Evolutionary conservation across 495 filamentous ascomycete species (phyloP).

Genomic region (Podospora comata): DNA sequence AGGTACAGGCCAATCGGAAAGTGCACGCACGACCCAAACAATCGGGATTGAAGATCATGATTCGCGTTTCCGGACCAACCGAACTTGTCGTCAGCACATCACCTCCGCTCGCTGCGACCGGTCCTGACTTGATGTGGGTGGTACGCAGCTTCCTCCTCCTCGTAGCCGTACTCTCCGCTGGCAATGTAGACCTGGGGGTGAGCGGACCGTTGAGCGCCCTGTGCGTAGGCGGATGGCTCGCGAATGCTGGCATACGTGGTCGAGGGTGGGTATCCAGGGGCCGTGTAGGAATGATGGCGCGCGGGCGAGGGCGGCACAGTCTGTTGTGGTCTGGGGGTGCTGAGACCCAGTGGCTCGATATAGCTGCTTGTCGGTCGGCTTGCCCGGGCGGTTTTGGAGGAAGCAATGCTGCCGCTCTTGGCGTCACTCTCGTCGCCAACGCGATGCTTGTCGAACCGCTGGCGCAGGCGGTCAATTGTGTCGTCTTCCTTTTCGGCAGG

Average conservation of each 20-base stretch:
- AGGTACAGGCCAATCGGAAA: conserved; percentile 29
- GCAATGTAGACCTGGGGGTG: conserved; percentile 31
- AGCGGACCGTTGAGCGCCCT: conserved; percentile 16
- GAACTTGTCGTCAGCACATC: conserved; percentile 15
- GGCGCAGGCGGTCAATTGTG: conserved; percentile 31
- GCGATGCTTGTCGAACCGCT: conserved; percentile 25
- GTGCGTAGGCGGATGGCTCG: conserved; percentile 17
- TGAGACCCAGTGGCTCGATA: conserved; percentile 36
- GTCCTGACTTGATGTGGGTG: conserved; percentile 21
- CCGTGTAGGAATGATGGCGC: conserved; percentile 20
- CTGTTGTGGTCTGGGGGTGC: conserved; percentile 26
- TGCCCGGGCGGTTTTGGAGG: conserved; percentile 21
- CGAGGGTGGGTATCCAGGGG: conserved; percentile 18
- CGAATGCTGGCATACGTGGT: conserved; percentile 24
- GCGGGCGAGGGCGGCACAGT: conserved; percentile 22
- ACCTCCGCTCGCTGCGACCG: conserved; percentile 10
- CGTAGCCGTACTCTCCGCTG: conserved; percentile 13
- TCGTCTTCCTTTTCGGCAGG: conserved; percentile 16
- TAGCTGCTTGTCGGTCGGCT: conserved; percentile 33
- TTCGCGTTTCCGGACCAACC: conserved; percentile 21
- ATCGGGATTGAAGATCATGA: conserved; percentile 16
- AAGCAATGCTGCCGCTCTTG: conserved; percentile 27
- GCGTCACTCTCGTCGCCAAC: conserved; percentile 33
- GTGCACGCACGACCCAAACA: conserved; percentile 6
- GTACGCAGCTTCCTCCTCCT: conserved; percentile 23